Evolutionary conservation across 1,284 basidiomycete genomes (phyloP), one percentile per base, ranked within the genome.

Genomic region (Ustilago hordei): DNA sequence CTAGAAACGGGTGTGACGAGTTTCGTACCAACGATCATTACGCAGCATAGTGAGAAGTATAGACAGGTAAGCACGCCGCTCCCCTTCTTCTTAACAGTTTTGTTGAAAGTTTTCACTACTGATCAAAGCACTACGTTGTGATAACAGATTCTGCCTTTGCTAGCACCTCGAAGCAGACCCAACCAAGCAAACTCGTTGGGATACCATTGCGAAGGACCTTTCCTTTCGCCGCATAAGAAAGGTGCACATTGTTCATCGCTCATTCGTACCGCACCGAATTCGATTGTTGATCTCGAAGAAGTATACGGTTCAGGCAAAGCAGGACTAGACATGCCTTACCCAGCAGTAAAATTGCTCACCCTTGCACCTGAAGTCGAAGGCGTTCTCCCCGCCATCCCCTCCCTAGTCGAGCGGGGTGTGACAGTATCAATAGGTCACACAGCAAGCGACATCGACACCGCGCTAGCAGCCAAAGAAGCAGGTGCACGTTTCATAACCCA

Each of bases 161-260:
- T 58, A 91, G 89, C 48, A 82, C 34, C 62, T 43, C 28, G 85
- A 79, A 55, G 64, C 0, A 31, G 71, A 8, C 43, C 65, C 3
- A 73, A 93, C 92, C 0, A 92, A 90, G 60, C 87, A 92, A 60
- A 34, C 13, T 66, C 63, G 3, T 89, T 95, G 17, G 94, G 94
- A 17, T 95, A 92, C 91, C 94, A 95, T 80, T 92, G 90, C 36
- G 94, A 95, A 86, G 94, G 94, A 0, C 94, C 94, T 0, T 96
- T 95, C 88, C 89, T 95, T 47, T 91, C 91, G 67, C 87, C 89
- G 69, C 90, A 93, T 84, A 81, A 81, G 56, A 91, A 92, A 62
- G 94, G 94, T 6, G 93, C 93, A 0, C 94, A 95, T 84, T 89
- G 91, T 2, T 90, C 90, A 4, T 88, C 91, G 4, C 91, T 91